phyloP scores from a whole-genome alignment of 108 stramenopile genomes.

The Halocafeteria seosinensis region DNA sequence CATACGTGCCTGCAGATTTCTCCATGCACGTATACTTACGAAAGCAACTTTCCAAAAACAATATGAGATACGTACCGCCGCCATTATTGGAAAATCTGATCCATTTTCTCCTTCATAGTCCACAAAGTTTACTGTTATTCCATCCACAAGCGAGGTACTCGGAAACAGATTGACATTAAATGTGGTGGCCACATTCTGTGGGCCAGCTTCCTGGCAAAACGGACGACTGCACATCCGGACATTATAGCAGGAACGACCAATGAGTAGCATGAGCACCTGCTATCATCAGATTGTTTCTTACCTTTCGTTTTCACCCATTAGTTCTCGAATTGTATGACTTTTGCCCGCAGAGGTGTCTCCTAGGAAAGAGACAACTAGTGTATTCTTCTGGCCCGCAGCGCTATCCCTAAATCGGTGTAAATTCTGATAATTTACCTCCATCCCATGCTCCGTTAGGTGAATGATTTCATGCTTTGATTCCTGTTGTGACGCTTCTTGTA shows the following conservation, averaged over 20 bases:
- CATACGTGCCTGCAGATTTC: too few species aligned
- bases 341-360: not conserved
- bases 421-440: not conserved
- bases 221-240: not conserved
- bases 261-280: not conserved
- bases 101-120: conserved; percentile 5
- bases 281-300: not conserved
- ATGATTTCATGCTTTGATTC: not conserved
- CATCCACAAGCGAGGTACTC: not conserved
- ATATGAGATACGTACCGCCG: not conserved
- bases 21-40: too few species aligned
- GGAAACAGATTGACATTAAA: conserved; percentile 1
- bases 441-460: not conserved
- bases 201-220: not conserved
- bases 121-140: not conserved
- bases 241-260: not conserved
- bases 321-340: not conserved
- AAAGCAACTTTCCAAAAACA: too few species aligned
- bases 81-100: not conserved
- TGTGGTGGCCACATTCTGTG: not conserved
- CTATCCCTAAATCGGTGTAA: not conserved
- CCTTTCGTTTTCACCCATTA: not conserved
- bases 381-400: not conserved
- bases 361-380: not conserved
- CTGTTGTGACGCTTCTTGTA: not conserved